phyloP scores from a whole-genome alignment of 164 flowering plant genomes.

The Piper betle region DNA sequence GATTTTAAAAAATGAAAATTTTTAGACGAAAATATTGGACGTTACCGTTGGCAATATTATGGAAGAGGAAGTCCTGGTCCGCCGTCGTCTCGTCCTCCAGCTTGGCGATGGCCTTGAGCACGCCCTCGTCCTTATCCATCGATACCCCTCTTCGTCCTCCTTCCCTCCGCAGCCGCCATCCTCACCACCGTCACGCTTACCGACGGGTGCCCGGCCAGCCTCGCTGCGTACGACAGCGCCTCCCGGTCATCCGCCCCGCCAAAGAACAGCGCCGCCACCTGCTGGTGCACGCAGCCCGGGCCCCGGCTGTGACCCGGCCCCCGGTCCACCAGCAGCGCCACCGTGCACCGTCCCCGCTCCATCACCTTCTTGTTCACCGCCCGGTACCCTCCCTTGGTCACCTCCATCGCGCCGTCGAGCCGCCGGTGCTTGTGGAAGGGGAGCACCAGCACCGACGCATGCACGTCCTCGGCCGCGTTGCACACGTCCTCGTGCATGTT shows the following conservation, averaged over 20 bases:
- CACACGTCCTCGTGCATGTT: slow-evolving; percentile 56
- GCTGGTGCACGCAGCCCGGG: slow-evolving; percentile 1
- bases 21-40: too few relatives aligned
- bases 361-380: slow-evolving; percentile 24
- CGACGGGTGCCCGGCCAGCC: slow-evolving; percentile 22
- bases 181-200: slow-evolving; percentile 18
- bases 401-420: slow-evolving; percentile 4
- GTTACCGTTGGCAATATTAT: slow-evolving; percentile 42
- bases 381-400: slow-evolving; percentile 4
- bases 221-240: slow-evolving; percentile 28
- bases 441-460: slow-evolving; percentile 43
- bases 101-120: slow-evolving; percentile 11
- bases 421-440: slow-evolving; percentile 9
- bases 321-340: slow-evolving; percentile 33
- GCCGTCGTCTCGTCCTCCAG: slow-evolving; percentile 46
- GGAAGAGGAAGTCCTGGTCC: slow-evolving; percentile 49
- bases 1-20: too few relatives aligned
- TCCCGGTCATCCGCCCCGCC: slow-evolving; percentile 61
- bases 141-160: background rate
- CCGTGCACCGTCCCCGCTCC: slow-evolving; percentile 41
- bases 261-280: slow-evolving; percentile 27
- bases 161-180: slow-evolving; percentile 3
- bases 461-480: slow-evolving; percentile 32
- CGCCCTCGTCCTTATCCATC: slow-evolving; percentile 12
- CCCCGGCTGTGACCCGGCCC: background rate